Evolutionary conservation across 257 asterid species (phyloP), one percentile per base, ranked within the genome.

Genomic region (Linaria vulgaris): DNA sequence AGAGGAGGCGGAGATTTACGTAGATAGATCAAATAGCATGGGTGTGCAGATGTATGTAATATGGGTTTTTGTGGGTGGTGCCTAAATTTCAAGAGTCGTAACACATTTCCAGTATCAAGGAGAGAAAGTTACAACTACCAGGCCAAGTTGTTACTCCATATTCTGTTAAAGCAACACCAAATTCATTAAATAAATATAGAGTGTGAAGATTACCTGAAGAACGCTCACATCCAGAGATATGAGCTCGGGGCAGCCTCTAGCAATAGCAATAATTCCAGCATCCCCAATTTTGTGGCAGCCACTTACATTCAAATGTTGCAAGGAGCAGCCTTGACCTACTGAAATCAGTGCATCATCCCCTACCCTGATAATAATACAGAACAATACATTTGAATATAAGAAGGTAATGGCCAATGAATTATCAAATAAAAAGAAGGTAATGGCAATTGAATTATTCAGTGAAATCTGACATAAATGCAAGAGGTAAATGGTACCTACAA

Each of bases 221-320:
- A 88, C 92, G 4, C 4, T 91, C 15, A 83, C 83, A 69, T 91
- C 98, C 76, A 91, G 79, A 71, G 74, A 84, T 69, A 65, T 80
- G 67, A 91, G 95, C 71, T 74, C 82, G 51, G 95, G 95, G 75
- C 90, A 81, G 55, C 96, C 96, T 77, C 82, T 80, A 41, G 95
- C 96, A 71, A 88, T 71, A 55, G 98, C 95, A 60, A 77, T 73
- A 47, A 91, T 78, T 71, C 98, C 98, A 72, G 77, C 85, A 83
- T 91, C 88, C 37, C 95, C 86, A 46, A 91, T 83, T 69, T 84
- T 81, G 65, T 84, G 83, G 79, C 96, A 91, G 57, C 98, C 98
- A 65, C 92, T 91, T 51, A 91, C 94, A 74, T 91, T 86, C 78
- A 91, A 66, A 68, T 78, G 82, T 47, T 70, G 74, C 64, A 86